Evolutionary conservation across 176 grass and related monocot genomes (phyloP), one percentile per base, ranked within the genome.

Genomic region (Oryza brachyantha): DNA sequence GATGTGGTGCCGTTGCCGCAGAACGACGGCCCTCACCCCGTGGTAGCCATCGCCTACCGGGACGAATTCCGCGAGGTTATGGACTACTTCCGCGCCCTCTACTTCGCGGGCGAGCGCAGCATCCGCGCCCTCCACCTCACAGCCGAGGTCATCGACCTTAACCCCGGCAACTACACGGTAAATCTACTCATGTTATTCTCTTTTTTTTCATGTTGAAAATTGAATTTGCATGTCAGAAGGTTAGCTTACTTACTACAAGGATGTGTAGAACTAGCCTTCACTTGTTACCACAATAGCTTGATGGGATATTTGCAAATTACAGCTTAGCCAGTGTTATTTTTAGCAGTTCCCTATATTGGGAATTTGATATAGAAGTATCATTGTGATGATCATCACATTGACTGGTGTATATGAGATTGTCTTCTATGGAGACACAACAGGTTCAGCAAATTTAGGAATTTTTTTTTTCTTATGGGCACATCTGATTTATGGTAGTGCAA

Each of bases 51-150:
- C 32, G 84, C 87, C 35, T 97, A 97, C 79, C 73, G 68, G 63
- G 84, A 84, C 43, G 84, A 90, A 24, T 93, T 97, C 82, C 76
- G 86, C 42, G 94, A 97, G 77, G 88, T 86, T 70, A 97, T 97
- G 94, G 91, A 90, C 81, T 97, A 97, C 84, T 97, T 97, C 86
- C 88, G 94, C 13, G 94, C 94, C 29, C 72, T 97, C 75, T 97
- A 97, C 82, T 50, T 72, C 62, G 68, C 89, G 13, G 34, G 65
- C 39, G 94, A 97, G 86, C 74, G 80, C 62, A 97, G 91, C 71
- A 36, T 46, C 60, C 92, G 96, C 40, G 87, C 96, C 9, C 85
- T 98, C 26, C 43, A 81, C 48, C 77, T 98, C 75, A 94, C 92
- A 31, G 46, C 86, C 1, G 96, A 93, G 37, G 92, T 83, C 84